phyloP scores from a whole-genome alignment of 345 rosid species.

The Dimocarpus longan region DNA sequence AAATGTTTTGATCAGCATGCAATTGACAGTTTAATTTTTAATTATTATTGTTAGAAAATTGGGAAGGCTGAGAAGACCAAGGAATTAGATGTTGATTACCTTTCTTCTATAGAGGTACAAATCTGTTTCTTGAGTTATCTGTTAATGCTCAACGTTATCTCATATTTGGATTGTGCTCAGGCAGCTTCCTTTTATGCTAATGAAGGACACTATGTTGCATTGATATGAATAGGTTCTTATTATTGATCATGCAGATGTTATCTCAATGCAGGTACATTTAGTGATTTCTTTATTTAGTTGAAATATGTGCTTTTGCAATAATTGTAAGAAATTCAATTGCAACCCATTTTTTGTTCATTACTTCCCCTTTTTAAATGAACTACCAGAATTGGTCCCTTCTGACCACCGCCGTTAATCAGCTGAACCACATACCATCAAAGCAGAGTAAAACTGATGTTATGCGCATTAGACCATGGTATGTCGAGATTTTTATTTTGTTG shows the following conservation, averaged over 20 bases:
- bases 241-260: conserved; percentile 92
- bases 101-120: conserved; percentile 90
- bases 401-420: conserved; percentile 57
- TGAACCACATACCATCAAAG: conserved; percentile 70
- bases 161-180: conserved; percentile 19
- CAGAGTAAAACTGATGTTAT: conserved; percentile 85
- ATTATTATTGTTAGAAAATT: conserved; percentile 58
- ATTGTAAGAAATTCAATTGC: conserved; percentile 9
- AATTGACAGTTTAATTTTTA: conserved; percentile 16
- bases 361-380: conserved; percentile 10
- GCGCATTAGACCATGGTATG: conserved; percentile 87
- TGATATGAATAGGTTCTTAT: conserved; percentile 66
- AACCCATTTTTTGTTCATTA: neutral
- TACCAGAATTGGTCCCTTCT: conserved; percentile 82
- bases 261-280: conserved; percentile 80
- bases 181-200: conserved; percentile 12
- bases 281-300: conserved; percentile 24
- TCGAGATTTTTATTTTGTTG: neutral
- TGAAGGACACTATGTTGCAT: conserved; percentile 6
- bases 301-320: neutral
- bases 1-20: neutral
- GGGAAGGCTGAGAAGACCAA: conserved; percentile 58
- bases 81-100: conserved; percentile 79
- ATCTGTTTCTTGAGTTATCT: neutral
- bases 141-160: neutral